Evolutionary conservation across 768 basidiomycete species (phyloP).

Genomic region (Termitomyces sp.): DNA sequence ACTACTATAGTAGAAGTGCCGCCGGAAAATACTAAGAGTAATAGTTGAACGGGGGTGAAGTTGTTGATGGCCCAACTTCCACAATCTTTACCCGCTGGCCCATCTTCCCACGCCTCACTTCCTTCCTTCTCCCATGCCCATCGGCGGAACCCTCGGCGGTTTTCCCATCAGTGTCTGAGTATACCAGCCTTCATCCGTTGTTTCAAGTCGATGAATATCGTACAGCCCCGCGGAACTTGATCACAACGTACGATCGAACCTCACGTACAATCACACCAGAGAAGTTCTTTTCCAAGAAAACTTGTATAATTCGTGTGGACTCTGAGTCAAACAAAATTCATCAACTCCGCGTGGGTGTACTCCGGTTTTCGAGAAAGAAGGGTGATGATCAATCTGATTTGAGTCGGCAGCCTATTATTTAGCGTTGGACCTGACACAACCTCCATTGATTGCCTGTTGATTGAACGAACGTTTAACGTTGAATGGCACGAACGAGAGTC

Average conservation of each 20-base stretch:
- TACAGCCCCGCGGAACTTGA: background rate
- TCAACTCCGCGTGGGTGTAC: slow-evolving; percentile 7
- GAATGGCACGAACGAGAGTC: background rate
- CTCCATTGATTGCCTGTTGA: background rate
- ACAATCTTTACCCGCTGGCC: slow-evolving; percentile 25
- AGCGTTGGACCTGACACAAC: background rate
- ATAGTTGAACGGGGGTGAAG: slow-evolving; percentile 32
- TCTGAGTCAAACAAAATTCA: background rate
- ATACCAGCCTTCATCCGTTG: background rate
- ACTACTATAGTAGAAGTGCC: slow-evolving; percentile 47
- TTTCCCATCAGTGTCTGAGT: slow-evolving; percentile 15
- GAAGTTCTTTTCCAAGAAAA: background rate
- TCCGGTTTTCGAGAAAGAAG: slow-evolving; percentile 4
- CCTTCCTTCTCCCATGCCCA: slow-evolving; percentile 18
- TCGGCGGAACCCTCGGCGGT: slow-evolving; percentile 19
- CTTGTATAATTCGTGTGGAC: background rate
- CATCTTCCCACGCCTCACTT: slow-evolving; percentile 28
- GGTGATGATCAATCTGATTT: slow-evolving; percentile 1
- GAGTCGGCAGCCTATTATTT: background rate
- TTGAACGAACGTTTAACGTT: background rate
- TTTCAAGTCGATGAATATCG: background rate
- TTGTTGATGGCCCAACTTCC: slow-evolving; percentile 23
- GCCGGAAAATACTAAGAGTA: slow-evolving; percentile 50
- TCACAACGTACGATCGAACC: background rate
- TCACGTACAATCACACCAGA: slow-evolving; percentile 4